Conservation (phyloP, 129 eudicot genomes). For the Flaveria trinervia region DNA sequence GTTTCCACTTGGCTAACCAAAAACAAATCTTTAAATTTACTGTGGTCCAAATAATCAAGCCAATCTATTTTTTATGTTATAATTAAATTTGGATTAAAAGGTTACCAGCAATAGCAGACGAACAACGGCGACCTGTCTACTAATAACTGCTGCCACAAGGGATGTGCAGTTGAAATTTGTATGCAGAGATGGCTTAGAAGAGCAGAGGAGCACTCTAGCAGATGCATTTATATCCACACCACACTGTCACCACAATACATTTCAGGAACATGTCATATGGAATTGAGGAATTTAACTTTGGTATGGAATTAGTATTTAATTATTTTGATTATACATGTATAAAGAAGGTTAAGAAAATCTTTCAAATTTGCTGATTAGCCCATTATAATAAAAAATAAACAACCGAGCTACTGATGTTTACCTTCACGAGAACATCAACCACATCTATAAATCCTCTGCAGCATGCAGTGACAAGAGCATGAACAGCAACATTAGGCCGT, state of each 20-base stretch:
- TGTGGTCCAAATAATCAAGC: not conserved
- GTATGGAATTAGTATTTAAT: not conserved
- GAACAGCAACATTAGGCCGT: conserved; percentile 74
- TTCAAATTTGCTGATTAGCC: conserved; percentile 7
- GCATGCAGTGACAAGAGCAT: conserved; percentile 87
- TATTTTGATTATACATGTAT: not conserved
- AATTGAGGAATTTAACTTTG: not conserved
- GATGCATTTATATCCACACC: conserved; percentile 76
- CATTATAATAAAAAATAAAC: not conserved
- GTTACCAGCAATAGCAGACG: conserved; percentile 72
- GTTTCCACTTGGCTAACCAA: not conserved
- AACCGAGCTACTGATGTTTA: conserved; percentile 30
- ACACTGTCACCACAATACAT: conserved; percentile 53
- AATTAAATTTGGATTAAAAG: conserved; percentile 15
- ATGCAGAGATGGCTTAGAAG: conserved; percentile 86
- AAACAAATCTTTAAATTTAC: not conserved
- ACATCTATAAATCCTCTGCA: conserved; percentile 81
- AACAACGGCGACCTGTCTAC: conserved; percentile 82
- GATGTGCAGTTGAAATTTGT: conserved; percentile 76
- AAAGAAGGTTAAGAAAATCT: not conserved
- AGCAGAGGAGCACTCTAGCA: conserved; percentile 75
- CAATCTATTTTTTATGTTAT: conserved; percentile 4
- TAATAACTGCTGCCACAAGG: conserved; percentile 89
- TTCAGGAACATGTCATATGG: not conserved
- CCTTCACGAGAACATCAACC: conserved; percentile 69